Base-by-base conservation (phyloP, 2,329 filamentous ascomycete genomes). In the Tolypocladium cylindrosporum region DNA sequence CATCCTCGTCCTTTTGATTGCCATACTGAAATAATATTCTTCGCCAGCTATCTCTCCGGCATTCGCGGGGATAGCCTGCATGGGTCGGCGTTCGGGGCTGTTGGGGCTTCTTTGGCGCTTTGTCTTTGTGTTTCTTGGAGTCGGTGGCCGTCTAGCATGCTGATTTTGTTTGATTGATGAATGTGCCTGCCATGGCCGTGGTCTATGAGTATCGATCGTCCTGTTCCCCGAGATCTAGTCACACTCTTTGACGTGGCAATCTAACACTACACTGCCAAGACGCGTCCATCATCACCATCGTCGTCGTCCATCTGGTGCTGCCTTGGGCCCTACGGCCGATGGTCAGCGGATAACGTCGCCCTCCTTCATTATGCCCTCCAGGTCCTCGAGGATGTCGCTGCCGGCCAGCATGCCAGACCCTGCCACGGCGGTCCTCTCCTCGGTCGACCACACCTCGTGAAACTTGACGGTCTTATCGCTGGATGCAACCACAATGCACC, bases 381-480 rank as follows among this genome's bases (percentile, higher is more conserved):
- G 75, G 24, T 84, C 84, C 69, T 96, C 91, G 39, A 96, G 78
- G 62, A 97, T 95, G 69, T 89, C 86, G 72, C 91, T 95, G 5
- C 91, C 89, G 14, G 89, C 90, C 31, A 96, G 75, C 61, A 90
- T 76, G 2, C 89, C 85, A 48, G 75, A 77, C 16, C 79, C 77
- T 11, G 74, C 71, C 27, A 76, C 72, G 24, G 78, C 81, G 10
- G 76, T 74, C 66, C 82, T 86, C 64, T 75, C 78, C 45, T 80
- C 76, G 2, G 83, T 81, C n/a, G 82, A 80, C 94, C 92, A 97
- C 13, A 99, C 85, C 74, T 97, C 92, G 71, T 97, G 91, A 67
- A 97, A 97, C 69, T 94, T 94, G 71, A 97, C 88, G 65, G 85
- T 95, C 69, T 91, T 87, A 72, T 97, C 92, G 68, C 91, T 96